Evolutionary conservation across 352 stramenopile genomes (phyloP), one percentile per base, ranked within the genome.

Genomic region (Aphanomyces astaci): DNA sequence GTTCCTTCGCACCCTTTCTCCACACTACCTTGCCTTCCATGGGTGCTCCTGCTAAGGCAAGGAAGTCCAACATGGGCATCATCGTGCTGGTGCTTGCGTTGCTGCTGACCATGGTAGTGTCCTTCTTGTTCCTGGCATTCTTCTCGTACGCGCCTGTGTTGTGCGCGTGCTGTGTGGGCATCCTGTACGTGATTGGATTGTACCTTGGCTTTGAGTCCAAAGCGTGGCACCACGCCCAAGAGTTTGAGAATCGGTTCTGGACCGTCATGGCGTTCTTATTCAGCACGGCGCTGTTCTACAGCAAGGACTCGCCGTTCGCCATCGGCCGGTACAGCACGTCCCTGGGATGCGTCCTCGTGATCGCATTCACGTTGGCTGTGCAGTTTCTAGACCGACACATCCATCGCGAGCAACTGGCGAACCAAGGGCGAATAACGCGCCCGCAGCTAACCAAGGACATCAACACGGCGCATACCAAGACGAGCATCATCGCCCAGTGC

Each of bases 181-280:
- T 94, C 60, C 74, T 91, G 69, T 92, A 94, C 68, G 78, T 94
- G 65, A 83, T 94, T 36, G 80, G 78, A 3, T 73, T 94, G 22
- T 94, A 91, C 71, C 72, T 94, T 64, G 87, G 82, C 30, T 92
- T 82, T 45, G 86, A 94, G 60, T 88, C 80, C 46, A 87, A 89
- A 45, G 81, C 84, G 62, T 93, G 84, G 80, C 86, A 94, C 75
- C 81, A 94, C 66, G 86, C 87, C 19, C 86, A 96, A 70, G 95
- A 98, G 78, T 98, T 98, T 71, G 95, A 98, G 76, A 98, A 98
- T 81, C 84, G 94, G 68, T 98, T 98, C 74, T 98, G 94, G 95
- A 98, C 94, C 4, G 83, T 97, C 69, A 97, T 96, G 33, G 91
- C 90, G 11, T 89, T 97, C 59, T 69, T 98, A n/a, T 92, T 98